Evolutionary conservation across 192 early-diverging fungal genomes (phyloP), one percentile per base, ranked within the genome.

Genomic region (Helicostylum pulchrum): DNA sequence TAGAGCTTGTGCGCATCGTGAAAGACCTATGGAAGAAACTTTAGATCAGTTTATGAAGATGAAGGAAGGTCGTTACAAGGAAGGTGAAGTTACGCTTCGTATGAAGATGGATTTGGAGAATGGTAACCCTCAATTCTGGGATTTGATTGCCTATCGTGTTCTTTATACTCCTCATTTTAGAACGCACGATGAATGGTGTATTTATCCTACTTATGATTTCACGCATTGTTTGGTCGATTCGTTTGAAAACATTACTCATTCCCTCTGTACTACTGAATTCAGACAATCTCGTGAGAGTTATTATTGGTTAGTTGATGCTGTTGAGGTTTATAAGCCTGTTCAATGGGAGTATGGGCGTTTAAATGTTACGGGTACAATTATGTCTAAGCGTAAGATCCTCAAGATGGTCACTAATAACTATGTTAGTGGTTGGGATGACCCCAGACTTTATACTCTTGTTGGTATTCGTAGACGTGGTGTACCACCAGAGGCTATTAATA

Each of bases 81-180:
- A 96, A 72, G 88, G 92, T 39, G 85, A 92, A 71, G 92, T 92
- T 4, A 96, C 85, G 44, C 66, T 99, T 78, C 88, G 98, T 68
- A 99, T 99, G 98, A 99, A 99, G 83, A 98, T 98, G 96, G 92
- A 99, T 71, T 84, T 99, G 79, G 84, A 92, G 74, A 89, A 92
- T 77, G 93, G 92, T 49, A 99, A 98, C 75, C 95, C 95, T 36
- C 94, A 96, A 83, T 97, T 99, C 84, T 99, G 98, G 98, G 96
- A 99, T 69, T 78, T 95, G 70, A 90, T 98, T 43, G 98, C 98
- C 17, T 99, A 99, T 77, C 92, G 98, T 59, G 88, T 99, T 45
- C 59, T 95, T 54, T 93, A 90, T 64, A 84, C 95, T 10, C 87
- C 87, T 46, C 98, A 99, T 75, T 88, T 90, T 76, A 88, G 98